These are phyloP conservation scores for Aspergillus sclerotioniger DNA, from an alignment of 495 filamentous ascomycete genomes.

Conservation along the genomic window DNA sequence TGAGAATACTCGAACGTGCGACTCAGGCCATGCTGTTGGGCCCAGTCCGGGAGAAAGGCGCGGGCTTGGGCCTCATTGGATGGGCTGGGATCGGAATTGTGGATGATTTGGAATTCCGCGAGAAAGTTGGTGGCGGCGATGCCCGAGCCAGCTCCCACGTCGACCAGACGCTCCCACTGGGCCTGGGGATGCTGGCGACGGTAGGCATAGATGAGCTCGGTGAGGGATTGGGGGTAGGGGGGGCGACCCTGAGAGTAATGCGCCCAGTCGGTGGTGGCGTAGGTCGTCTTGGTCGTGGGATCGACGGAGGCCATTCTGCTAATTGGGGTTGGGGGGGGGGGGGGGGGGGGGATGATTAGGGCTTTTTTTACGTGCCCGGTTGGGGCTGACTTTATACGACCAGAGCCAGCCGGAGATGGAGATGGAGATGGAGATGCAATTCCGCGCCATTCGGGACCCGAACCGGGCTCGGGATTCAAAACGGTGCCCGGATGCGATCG, in stretches of 20 bases:
- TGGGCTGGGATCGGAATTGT: neutral
- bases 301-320: slow-evolving; percentile 1
- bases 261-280: neutral
- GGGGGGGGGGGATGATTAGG: no score
- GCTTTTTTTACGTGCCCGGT: no score
- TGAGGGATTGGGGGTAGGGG: neutral
- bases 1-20: neutral
- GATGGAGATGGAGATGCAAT: no score
- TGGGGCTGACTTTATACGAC: no score
- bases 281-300: slow-evolving; percentile 24
- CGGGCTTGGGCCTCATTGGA: neutral
- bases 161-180: neutral
- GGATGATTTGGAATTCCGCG: neutral
- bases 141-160: neutral
- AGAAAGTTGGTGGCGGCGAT: neutral
- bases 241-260: neutral
- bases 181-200: neutral
- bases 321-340: no score
- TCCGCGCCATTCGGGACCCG: no score
- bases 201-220: neutral
- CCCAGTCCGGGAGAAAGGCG: neutral
- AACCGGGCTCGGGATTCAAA: no score
- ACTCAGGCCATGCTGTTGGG: neutral
- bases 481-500: no score
- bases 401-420: no score